Conservation (phyloP, 495 filamentous ascomycete genomes). For the Tuber brumale region DNA sequence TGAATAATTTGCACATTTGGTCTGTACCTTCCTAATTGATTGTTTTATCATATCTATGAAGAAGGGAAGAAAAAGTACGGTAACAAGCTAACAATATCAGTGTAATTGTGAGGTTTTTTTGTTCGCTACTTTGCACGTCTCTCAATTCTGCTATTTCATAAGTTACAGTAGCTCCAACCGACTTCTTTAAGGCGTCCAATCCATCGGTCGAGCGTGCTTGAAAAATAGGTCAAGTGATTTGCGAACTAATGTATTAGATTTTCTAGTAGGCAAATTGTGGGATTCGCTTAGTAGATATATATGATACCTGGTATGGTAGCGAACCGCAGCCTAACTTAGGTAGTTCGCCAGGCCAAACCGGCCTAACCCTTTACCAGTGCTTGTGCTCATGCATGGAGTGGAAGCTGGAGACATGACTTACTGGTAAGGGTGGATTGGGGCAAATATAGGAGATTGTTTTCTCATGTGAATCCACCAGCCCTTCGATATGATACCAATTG, state of each 20-base stretch:
- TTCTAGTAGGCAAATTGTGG: background rate
- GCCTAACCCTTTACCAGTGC: background rate
- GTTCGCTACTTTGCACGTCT: background rate
- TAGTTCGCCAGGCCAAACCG: background rate
- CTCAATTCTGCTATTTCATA: background rate
- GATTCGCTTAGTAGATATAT: background rate
- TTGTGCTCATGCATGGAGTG: background rate
- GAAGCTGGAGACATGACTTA: background rate
- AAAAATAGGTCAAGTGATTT: background rate
- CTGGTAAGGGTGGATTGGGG: background rate
- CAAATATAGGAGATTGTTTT: background rate
- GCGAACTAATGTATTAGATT: background rate
- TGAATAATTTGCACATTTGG: background rate
- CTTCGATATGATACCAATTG: background rate
- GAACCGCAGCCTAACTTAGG: background rate
- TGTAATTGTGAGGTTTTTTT: background rate
- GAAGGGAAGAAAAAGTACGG: background rate
- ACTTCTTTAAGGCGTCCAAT: background rate
- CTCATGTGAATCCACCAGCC: background rate
- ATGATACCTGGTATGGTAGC: background rate
- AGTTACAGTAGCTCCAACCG: background rate
- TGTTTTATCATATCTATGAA: background rate
- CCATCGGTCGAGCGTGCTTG: background rate
- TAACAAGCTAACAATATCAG: background rate
- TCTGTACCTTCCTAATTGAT: background rate